phyloP scores from a whole-genome alignment of 805 yeast species.

The Soucietia sequanensis region DNA sequence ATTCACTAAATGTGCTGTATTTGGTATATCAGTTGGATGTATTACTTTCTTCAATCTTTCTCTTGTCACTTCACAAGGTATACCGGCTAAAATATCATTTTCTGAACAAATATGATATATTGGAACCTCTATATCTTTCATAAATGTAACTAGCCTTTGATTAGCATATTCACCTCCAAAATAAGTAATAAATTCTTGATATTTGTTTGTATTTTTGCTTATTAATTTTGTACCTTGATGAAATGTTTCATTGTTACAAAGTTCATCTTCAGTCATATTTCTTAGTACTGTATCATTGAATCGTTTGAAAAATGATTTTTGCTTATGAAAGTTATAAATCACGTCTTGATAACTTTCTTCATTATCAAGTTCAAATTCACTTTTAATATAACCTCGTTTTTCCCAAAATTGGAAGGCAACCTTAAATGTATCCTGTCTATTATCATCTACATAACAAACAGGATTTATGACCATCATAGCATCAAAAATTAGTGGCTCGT shows the following conservation, averaged over 20 bases:
- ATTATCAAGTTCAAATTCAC: conserved; percentile 7
- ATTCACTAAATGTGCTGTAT: conserved; percentile 12
- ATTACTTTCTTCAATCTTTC: conserved; percentile 5
- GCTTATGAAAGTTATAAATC: conserved; percentile 9
- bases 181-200: conserved; percentile 10
- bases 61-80: neutral
- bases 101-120: conserved; percentile 11
- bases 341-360: conserved; percentile 10
- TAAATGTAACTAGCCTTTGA: conserved; percentile 1
- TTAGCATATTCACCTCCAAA: conserved; percentile 4
- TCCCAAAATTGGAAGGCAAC: conserved; percentile 9
- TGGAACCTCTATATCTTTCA: conserved; percentile 10
- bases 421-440: conserved; percentile 1
- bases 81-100: conserved; percentile 6
- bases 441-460: conserved; percentile 2
- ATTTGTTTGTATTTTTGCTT: conserved; percentile 11
- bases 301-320: conserved; percentile 12
- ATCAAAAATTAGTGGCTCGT: conserved; percentile 7
- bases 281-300: conserved; percentile 12
- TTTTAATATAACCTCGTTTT: conserved; percentile 7
- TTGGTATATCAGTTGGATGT: conserved; percentile 6
- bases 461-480: conserved; percentile 8
- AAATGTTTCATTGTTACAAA: conserved; percentile 6
- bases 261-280: conserved; percentile 18
- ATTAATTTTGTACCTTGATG: conserved; percentile 7